Evolutionary conservation across 345 rosid genomes (phyloP).

Genomic region (Eucalyptus rudis): DNA sequence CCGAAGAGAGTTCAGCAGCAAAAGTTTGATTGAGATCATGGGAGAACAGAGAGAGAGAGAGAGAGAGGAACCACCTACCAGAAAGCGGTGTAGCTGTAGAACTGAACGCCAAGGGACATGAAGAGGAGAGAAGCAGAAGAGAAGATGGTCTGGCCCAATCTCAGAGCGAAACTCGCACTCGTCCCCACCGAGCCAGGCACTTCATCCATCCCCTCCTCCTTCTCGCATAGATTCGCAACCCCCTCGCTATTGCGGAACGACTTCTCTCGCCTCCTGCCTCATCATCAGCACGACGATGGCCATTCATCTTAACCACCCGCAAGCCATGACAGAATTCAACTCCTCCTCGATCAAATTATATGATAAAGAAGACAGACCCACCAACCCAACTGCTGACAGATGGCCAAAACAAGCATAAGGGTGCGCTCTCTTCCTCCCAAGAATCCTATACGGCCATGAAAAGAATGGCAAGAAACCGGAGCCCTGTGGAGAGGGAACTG

Average conservation of each 20-base stretch:
- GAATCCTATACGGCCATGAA: background rate
- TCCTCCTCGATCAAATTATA: background rate
- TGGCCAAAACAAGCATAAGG: background rate
- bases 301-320: background rate
- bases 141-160: conserved; percentile 69
- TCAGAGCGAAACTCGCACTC: conserved; percentile 58
- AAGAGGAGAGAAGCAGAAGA: conserved; percentile 76
- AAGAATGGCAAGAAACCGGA: background rate
- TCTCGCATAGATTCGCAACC: background rate
- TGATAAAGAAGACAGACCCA: background rate
- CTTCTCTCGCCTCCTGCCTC: background rate
- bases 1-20: background rate
- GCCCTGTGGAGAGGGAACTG: background rate
- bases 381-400: background rate
- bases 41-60: background rate
- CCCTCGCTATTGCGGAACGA: background rate
- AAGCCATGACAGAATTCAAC: background rate
- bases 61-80: conserved; percentile 42
- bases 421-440: background rate
- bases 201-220: conserved; percentile 26
- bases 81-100: conserved; percentile 86
- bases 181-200: conserved; percentile 79
- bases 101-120: conserved; percentile 77
- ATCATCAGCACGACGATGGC: background rate
- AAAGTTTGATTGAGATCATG: background rate